Conservation (phyloP, 1,284 basidiomycete genomes). For the Puccinia coronata region DNA sequence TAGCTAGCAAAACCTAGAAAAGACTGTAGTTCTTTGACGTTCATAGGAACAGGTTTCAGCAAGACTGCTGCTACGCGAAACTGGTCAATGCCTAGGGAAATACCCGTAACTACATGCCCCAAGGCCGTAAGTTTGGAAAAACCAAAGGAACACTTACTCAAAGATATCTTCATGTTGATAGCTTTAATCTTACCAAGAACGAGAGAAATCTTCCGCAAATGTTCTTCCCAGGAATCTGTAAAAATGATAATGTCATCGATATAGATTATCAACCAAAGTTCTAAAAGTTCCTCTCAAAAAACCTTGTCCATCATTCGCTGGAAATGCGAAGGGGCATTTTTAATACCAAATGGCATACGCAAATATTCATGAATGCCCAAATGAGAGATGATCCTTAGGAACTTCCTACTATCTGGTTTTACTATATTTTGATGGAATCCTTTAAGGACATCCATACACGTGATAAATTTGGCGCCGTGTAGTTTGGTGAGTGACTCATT, state of each 20-base stretch:
- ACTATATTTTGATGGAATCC: slow-evolving; percentile 37
- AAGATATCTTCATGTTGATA: too few relatives aligned
- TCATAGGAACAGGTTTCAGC: background rate
- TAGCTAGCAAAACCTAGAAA: too few relatives aligned
- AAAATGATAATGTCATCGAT: slow-evolving; percentile 30
- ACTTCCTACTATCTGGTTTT: background rate
- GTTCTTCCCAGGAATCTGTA: background rate
- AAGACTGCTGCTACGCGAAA: slow-evolving; percentile 10
- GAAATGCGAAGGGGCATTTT: slow-evolving; percentile 18
- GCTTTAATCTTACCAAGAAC: too few relatives aligned
- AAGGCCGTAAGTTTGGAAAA: too few relatives aligned
- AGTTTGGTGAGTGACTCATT: background rate
- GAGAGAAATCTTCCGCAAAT: background rate
- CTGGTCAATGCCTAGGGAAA: background rate
- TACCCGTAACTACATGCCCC: background rate
- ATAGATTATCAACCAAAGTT: slow-evolving; percentile 33
- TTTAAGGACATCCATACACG: slow-evolving; percentile 33
- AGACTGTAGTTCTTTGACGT: slow-evolving; percentile 2
- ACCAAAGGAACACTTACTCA: too few relatives aligned
- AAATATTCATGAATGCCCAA: slow-evolving; percentile 24
- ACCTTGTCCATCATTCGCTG: slow-evolving; percentile 4
- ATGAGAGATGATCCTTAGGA: background rate
- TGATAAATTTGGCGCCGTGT: background rate
- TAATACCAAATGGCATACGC: too few relatives aligned
- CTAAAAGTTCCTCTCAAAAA: background rate